Conservation (phyloP, 371 early-diverging fungal genomes). For the Rhizopus sp. region DNA sequence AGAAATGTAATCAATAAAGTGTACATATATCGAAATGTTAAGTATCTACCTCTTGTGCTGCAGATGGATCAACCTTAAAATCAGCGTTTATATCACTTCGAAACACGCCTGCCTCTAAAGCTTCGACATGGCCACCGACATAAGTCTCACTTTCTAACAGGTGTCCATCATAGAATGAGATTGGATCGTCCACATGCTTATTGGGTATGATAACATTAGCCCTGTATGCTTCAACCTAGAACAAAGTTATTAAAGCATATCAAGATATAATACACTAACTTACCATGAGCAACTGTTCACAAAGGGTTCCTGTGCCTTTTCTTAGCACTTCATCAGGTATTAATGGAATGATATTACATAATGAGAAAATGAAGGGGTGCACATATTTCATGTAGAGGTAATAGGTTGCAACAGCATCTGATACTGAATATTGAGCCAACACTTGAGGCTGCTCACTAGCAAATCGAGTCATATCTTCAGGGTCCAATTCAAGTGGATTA, state of each 20-base stretch:
- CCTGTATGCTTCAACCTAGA: constrained; percentile 86
- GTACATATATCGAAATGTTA: background rate
- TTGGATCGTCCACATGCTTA: constrained; percentile 81
- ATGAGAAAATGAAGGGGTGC: constrained; percentile 98
- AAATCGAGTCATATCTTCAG: constrained; percentile 98
- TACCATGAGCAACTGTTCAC: constrained; percentile 98
- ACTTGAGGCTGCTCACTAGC: constrained; percentile 94
- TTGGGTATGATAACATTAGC: constrained; percentile 97
- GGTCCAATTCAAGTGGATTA: constrained; percentile 98
- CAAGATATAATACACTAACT: constrained; percentile 2
- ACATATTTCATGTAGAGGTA: constrained; percentile 99
- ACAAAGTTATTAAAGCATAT: background rate
- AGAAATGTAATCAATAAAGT: constrained; percentile 4
- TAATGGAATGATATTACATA: constrained; percentile 99
- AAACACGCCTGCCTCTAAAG: constrained; percentile 98
- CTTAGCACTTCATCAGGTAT: constrained; percentile 96
- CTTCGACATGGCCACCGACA: constrained; percentile 99
- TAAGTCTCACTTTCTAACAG: constrained; percentile 96
- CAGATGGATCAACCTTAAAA: constrained; percentile 82
- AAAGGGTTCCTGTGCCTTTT: constrained; percentile 98
- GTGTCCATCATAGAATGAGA: constrained; percentile 89
- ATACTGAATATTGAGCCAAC: constrained; percentile 99
- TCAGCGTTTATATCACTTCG: constrained; percentile 94
- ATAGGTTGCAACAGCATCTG: constrained; percentile 99
- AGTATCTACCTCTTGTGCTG: constrained; percentile 63